Base-by-base conservation (phyloP, 441 rosid genomes). In the Brassica hybrid region DNA sequence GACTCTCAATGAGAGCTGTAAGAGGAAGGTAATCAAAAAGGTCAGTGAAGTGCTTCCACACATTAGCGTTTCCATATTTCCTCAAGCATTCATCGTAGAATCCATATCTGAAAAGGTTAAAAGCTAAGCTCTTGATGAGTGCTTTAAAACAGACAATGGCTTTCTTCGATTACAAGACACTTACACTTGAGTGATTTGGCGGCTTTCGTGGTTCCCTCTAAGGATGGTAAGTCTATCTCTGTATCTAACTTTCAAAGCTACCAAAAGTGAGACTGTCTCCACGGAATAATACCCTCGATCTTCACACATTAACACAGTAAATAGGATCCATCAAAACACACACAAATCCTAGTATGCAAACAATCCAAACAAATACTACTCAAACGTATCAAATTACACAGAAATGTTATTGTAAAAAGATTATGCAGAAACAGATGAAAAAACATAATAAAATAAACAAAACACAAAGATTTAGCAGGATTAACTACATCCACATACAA, bases 201-300 rank as follows among this genome's bases (percentile, higher is more conserved):
- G 87, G 80, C 97, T 92, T 83, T 92, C 97, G 36, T 92, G 97
- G 71, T 92, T 92, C 76, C 97, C 97, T 84, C 94, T 90, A n/a
- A 94, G 81, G 74, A 92, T 89, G 6, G 97, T 94, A 82, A 94
- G 89, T 86, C 98, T 87, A 81, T 94, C 94, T 80, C 96, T 84
- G 80, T 89, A 94, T 8, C 97, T 93, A 79, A 92, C 94, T 88
- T 94, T 94, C 73, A 94, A 78, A 2, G 93, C 96, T 60, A 94
- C 98, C 84, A 94, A 86, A 62, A 94, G 94, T 17, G 91, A 79
- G 71, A 94, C 97, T 23, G 96, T 94, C 85, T 94, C 98, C 32
- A 27, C 32, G 32, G 32, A 27, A 1, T 27, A 90, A 80, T 94
- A 94, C 43, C 98, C 98, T 61, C 96, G 92, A 89, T 94, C 97